phyloP scores from a whole-genome alignment of 208 protist species.

The Crithidia bombi region DNA sequence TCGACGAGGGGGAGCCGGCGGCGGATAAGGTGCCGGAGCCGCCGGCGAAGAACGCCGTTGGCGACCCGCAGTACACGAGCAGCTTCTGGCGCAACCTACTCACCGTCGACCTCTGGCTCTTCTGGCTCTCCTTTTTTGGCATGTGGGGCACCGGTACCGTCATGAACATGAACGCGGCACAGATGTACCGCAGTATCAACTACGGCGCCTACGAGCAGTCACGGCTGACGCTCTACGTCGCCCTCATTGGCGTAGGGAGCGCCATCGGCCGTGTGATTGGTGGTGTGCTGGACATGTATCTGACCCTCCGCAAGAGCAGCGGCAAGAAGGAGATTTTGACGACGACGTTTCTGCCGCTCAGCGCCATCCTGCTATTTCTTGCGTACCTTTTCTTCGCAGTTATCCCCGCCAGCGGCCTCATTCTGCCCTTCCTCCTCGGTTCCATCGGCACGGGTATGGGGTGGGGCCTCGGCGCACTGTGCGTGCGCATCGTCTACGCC shows the following conservation, averaged over 20 bases:
- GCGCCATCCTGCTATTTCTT: constrained; percentile 38
- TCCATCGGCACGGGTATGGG: constrained; percentile 67
- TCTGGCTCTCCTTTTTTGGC: constrained; percentile 72
- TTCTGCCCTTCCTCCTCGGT: constrained; percentile 67
- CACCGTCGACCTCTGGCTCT: constrained; percentile 71
- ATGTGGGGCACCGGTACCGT: constrained; percentile 77
- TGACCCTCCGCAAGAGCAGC: constrained; percentile 33
- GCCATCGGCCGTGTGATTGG: constrained; percentile 65
- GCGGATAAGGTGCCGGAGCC: constrained; percentile 9
- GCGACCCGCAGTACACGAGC: constrained; percentile 61
- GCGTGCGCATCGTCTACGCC: constrained; percentile 71
- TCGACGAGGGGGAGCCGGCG: constrained; percentile 8
- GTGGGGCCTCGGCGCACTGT: constrained; percentile 61
- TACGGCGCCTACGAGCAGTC: constrained; percentile 41
- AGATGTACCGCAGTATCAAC: constrained; percentile 75
- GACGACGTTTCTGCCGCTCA: constrained; percentile 58
- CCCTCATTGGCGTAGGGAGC: constrained; percentile 73
- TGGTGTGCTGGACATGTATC: constrained; percentile 63
- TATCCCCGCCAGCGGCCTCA: constrained; percentile 48
- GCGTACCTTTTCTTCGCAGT: constrained; percentile 68
- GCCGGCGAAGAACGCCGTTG: constrained; percentile 23
- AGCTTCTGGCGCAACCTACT: constrained; percentile 75
- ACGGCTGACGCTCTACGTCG: constrained; percentile 56
- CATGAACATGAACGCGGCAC: constrained; percentile 76
- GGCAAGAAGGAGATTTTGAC: constrained; percentile 45